Base-by-base conservation (phyloP, 148 eudicot species). In the Vaccinium macrocarpon region DNA sequence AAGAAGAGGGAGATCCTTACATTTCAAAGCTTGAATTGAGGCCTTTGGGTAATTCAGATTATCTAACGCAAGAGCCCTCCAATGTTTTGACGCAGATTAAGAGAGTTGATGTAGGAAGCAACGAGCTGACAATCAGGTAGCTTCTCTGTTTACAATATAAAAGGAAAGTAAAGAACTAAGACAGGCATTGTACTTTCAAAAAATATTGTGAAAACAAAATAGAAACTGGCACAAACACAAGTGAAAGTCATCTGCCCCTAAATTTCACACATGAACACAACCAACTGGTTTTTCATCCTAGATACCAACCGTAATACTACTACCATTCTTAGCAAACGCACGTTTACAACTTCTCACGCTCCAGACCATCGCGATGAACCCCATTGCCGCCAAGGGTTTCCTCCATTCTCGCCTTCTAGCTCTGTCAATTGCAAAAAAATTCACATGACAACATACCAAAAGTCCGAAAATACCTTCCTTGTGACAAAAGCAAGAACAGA, bases 11-110 rank as follows among this genome's bases (percentile, higher is more conserved):
- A 62, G 81, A 87, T 57, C 88, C 88, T 75, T 89, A 87, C 84
- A 84, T 89, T 75, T 87, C 89, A 19, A 78, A 83, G 86, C 84
- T 89, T 80, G 89, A 89, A 74, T 50, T 89, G 64, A 87, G 91
- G 80, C 86, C 86, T 77, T 59, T 87, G 78, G 62, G 53, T 81
- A 64, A 23, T 77, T 81, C 86, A 42, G 53, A 64, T 66, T 87
- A 89, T 84, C 74, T 84, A 56, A 82, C 59, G 16, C 59, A 38
- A 49, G 52, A 81, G 53, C 59, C 85, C 25, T 83, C 86, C 1
- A 35, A 56, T 51, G 81, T 85, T 27, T 79, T 87, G 82, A 89
- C 85, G 79, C 71, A 87, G 61, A 66, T 85, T 50, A 80, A 81
- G 48, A 78, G 91, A 73, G 88, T 89, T 76, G 88, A 87, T 83